Evolutionary conservation across 139 green algal genomes (phyloP).

Genomic region (Asterochloris sp.): DNA sequence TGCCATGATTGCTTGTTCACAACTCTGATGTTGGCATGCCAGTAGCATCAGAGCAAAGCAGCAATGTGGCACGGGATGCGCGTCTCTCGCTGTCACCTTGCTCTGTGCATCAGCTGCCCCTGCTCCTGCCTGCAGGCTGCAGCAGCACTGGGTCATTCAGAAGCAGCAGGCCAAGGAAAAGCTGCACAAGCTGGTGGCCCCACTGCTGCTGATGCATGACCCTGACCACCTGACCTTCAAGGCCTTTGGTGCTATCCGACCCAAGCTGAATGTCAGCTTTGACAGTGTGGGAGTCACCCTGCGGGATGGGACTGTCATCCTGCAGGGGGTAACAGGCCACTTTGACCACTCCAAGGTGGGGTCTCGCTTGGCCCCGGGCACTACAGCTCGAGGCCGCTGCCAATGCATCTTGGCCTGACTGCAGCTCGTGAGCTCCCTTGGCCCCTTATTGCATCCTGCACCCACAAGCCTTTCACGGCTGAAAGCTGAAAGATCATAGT

Average conservation of each 20-base stretch:
- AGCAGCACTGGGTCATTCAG: conserved; percentile 3
- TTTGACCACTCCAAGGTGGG: conserved; percentile 35
- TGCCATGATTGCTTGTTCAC: no score
- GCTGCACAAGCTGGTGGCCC: conserved; percentile 9
- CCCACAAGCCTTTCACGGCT: background rate
- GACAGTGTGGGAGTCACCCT: conserved; percentile 30
- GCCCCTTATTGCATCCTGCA: background rate
- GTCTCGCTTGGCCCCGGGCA: background rate
- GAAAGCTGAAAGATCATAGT: background rate
- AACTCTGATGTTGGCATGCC: no score
- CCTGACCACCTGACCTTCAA: conserved; percentile 2
- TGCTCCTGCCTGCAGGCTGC: background rate
- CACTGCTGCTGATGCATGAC: conserved; percentile 6
- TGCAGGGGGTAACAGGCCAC: conserved; percentile 17
- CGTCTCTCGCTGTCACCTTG: no score
- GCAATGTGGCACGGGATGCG: no score
- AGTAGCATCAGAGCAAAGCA: no score
- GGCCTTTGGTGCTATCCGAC: conserved; percentile 34
- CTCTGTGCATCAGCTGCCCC: background rate
- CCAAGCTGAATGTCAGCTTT: conserved; percentile 38
- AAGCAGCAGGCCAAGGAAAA: conserved; percentile 28
- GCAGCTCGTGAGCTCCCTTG: background rate
- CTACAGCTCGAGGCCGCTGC: background rate
- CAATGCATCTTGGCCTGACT: background rate
- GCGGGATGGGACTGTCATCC: conserved; percentile 33